Conservation (phyloP, 305 asterid genomes). For the Rubia peregrina region DNA sequence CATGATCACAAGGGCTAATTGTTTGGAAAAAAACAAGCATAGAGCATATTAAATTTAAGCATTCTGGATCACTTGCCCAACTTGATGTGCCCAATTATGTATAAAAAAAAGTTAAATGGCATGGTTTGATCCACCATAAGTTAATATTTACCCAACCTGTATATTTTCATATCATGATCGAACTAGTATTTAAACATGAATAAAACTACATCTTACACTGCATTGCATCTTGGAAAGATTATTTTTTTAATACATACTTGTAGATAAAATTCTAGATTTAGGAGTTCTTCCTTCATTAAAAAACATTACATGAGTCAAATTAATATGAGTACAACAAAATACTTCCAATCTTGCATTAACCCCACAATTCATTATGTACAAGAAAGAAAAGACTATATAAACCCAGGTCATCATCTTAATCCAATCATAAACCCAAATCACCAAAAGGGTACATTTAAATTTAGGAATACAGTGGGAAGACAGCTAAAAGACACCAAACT, state of each 20-base stretch:
- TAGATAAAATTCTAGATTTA: background rate
- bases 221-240: background rate
- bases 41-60: background rate
- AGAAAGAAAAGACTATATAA: background rate
- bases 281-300: background rate
- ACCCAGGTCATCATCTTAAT: background rate
- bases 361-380: background rate
- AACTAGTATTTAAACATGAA: background rate
- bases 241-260: background rate
- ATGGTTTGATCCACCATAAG: too few relatives aligned
- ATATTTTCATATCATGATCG: background rate
- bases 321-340: background rate
- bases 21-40: background rate
- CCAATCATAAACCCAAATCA: constrained; percentile 7
- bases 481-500: constrained; percentile 7
- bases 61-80: background rate
- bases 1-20: background rate
- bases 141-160: background rate
- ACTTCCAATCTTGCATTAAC: background rate
- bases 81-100: too few relatives aligned
- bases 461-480: background rate
- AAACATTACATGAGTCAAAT: background rate
- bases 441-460: background rate
- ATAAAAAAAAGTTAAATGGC: background rate
- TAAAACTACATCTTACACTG: background rate